Percentiles rank a stretch among this genome's conserved stretches.
These are phyloP conservation scores for Calophaca sinica DNA, from an alignment of 306 rosid species.

Conservation along the genomic window DNA sequence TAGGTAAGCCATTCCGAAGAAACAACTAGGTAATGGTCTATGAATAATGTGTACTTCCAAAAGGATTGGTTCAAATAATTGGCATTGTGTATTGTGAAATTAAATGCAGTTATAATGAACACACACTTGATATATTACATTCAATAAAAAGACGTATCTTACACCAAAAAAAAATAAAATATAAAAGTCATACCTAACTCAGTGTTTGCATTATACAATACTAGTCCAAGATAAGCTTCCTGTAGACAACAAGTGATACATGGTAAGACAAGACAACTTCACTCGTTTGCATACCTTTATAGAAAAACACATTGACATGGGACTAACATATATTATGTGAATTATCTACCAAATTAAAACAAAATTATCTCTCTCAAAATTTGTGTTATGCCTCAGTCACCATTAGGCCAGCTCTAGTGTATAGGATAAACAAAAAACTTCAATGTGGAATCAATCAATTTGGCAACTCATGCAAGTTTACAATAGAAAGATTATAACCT, in stretches of 20 bases:
- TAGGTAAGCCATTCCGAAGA: background rate
- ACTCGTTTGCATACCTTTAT: background rate
- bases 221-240: constrained; percentile 32
- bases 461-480: background rate
- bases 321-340: background rate
- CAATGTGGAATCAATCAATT: constrained; percentile 7
- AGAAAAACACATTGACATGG: background rate
- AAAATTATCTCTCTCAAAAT: too few relatives aligned
- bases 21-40: background rate
- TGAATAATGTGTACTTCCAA: background rate
- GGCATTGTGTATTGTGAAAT: background rate
- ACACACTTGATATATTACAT: too few relatives aligned
- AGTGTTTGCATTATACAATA: constrained; percentile 25
- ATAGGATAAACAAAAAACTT: background rate
- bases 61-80: background rate
- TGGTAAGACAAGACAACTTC: background rate
- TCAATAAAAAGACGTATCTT: too few relatives aligned
- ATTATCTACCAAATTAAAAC: too few relatives aligned
- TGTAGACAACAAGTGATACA: background rate
- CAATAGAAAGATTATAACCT: background rate
- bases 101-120: background rate
- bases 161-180: background rate
- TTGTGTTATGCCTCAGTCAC: too few relatives aligned
- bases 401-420: background rate
- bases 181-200: constrained; percentile 8